phyloP scores from a whole-genome alignment of 768 basidiomycete genomes.

The Hygrocybe punicea region DNA sequence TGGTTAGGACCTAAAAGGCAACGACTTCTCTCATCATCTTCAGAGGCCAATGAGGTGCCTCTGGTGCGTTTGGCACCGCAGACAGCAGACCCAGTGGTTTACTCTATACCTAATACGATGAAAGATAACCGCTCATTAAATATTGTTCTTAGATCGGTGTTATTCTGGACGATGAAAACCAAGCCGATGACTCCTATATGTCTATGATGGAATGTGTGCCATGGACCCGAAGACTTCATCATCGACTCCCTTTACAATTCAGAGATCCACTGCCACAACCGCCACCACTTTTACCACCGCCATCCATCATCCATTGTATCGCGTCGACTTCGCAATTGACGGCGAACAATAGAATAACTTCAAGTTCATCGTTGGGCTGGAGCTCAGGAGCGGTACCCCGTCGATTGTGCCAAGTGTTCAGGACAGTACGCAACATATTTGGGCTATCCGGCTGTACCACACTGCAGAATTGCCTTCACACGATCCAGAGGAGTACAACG shows the following conservation, averaged over 20 bases:
- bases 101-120: background rate
- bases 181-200: background rate
- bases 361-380: background rate
- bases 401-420: background rate
- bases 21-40: background rate
- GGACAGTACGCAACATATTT: background rate
- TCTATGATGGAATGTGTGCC: background rate
- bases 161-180: background rate
- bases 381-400: background rate
- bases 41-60: background rate
- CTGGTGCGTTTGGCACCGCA: background rate
- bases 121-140: background rate
- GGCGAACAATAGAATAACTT: background rate
- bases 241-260: background rate
- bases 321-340: background rate
- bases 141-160: background rate
- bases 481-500: constrained; percentile 1
- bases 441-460: background rate
- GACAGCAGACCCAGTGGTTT: background rate
- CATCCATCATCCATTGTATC: background rate
- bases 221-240: background rate
- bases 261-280: background rate
- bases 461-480: background rate
- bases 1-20: background rate
- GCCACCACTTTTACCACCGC: background rate